Base-by-base conservation (phyloP, 108 stramenopile species). In the Conticribra guillardii region DNA sequence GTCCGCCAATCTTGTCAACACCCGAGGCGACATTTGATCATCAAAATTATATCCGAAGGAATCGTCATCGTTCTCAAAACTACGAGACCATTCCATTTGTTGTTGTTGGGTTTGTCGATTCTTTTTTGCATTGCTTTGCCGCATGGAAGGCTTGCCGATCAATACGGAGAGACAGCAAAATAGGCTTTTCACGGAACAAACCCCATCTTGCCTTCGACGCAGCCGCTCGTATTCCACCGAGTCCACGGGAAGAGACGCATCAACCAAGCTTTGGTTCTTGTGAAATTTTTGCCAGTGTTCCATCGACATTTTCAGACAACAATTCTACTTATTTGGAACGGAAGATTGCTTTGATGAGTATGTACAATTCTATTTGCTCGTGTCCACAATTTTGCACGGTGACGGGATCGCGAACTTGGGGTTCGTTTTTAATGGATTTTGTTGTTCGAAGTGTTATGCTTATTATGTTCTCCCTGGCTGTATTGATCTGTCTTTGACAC, bases 21-120 rank as follows among this genome's bases (percentile, higher is more conserved):
- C n/a, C n/a, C n/a, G n/a, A n/a, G n/a, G n/a, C n/a, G n/a, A n/a
- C n/a, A n/a, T n/a, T n/a, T n/a, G n/a, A n/a, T n/a, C n/a, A n/a
- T 60, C 69, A 54, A 76, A 76, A 24, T 76, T 76, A 67, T 76
- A 76, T 29, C 74, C 74, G 27, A 76, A 68, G 8, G 71, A 73
- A 44, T 52, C 71, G 31, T 67, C 34, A 37, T 65, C 66, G 62
- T 64, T 49, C n/a, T 73, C 62, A 29, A 51, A 48, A 2, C 32
- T 56, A 0, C 45, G 11, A 27, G 44, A 30, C 2, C 54, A 22
- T n/a, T 41, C 54, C 31, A 63, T 28, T 32, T 68, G 56, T 22
- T 15, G 23, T 60, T 41, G 50, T 37, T 44, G 54, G n/a, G 32
- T 2, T 34, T 45, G 45, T n/a, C 31, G 51, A 33, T 47, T 46